phyloP scores from a whole-genome alignment of 768 basidiomycete genomes.

The Ramaria sp. region DNA sequence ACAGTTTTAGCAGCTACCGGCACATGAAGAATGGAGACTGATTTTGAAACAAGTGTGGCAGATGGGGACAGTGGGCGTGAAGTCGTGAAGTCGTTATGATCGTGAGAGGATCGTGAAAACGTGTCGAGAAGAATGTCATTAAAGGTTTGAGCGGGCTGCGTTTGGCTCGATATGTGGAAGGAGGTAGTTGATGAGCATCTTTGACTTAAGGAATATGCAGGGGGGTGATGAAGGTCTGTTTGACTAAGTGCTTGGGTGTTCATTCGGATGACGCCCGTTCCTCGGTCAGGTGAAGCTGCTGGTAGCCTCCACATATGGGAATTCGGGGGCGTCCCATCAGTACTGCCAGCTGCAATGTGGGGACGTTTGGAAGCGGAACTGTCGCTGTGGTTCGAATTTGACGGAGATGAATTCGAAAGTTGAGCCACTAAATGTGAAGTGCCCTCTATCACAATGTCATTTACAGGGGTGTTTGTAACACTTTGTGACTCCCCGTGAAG shows the following conservation, averaged over 20 bases:
- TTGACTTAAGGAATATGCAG: not conserved
- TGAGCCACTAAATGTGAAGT: too few relatives aligned
- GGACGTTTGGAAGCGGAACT: too few relatives aligned
- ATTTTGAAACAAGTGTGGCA: not conserved
- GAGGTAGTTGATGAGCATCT: not conserved
- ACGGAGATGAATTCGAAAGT: too few relatives aligned
- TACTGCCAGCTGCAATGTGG: too few relatives aligned
- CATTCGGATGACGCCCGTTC: too few relatives aligned
- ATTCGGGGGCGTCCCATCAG: too few relatives aligned
- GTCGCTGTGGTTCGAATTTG: too few relatives aligned
- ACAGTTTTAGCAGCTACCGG: conserved; percentile 46
- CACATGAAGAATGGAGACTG: conserved; percentile 20
- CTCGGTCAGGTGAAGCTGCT: too few relatives aligned
- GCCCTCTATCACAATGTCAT: too few relatives aligned
- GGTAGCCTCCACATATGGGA: too few relatives aligned
- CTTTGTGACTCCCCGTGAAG: too few relatives aligned
- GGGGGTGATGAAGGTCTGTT: not conserved
- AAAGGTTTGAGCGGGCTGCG: not conserved
- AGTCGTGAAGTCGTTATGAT: conserved; percentile 6
- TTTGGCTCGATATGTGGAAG: not conserved
- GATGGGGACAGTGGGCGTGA: conserved; percentile 11
- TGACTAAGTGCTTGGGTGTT: not conserved
- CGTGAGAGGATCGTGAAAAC: conserved; percentile 1
- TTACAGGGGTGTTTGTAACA: too few relatives aligned
- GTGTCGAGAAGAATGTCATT: conserved; percentile 4